These are phyloP conservation scores for Aspergillus spinulosporus DNA, from an alignment of 2,329 filamentous ascomycete genomes.

Conservation along the genomic window DNA sequence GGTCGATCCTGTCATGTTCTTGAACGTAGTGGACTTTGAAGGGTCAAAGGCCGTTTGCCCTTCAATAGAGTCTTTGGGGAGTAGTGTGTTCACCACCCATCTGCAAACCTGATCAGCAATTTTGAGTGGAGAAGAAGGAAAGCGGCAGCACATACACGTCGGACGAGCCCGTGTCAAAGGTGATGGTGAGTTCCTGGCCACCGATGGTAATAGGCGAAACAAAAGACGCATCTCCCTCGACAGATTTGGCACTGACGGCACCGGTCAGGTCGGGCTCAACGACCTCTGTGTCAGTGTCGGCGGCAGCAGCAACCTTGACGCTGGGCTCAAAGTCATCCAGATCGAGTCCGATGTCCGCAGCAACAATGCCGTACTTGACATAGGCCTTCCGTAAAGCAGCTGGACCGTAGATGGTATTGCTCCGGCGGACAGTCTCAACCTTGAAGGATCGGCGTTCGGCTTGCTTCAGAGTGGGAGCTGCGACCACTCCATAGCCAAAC, in stretches of 20 bases:
- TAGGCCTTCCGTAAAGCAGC: constrained; percentile 66
- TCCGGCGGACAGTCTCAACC: constrained; percentile 60
- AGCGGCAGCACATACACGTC: constrained; percentile 57
- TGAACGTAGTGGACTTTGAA: constrained; percentile 53
- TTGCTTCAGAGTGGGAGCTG: constrained; percentile 32
- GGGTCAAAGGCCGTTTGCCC: constrained; percentile 60
- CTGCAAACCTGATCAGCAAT: constrained; percentile 33
- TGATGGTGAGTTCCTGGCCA: constrained; percentile 66
- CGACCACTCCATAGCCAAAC: constrained; percentile 35
- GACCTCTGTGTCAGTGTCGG: constrained; percentile 30
- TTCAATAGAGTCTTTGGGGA: constrained; percentile 47
- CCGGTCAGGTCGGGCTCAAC: constrained; percentile 47
- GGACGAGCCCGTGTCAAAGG: constrained; percentile 75
- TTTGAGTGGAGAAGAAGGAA: not conserved
- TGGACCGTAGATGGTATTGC: constrained; percentile 59
- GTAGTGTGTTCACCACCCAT: constrained; percentile 68
- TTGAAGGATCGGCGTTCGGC: constrained; percentile 55
- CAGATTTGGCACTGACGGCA: constrained; percentile 64
- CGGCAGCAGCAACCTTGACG: constrained; percentile 23
- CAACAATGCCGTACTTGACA: constrained; percentile 63
- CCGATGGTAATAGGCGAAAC: constrained; percentile 69
- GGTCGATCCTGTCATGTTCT: constrained; percentile 50
- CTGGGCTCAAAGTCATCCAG: constrained; percentile 38
- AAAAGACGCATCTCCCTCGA: constrained; percentile 67
- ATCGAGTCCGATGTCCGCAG: constrained; percentile 43